phyloP scores from a whole-genome alignment of 768 basidiomycete genomes.

The Termitomyces sp. region DNA sequence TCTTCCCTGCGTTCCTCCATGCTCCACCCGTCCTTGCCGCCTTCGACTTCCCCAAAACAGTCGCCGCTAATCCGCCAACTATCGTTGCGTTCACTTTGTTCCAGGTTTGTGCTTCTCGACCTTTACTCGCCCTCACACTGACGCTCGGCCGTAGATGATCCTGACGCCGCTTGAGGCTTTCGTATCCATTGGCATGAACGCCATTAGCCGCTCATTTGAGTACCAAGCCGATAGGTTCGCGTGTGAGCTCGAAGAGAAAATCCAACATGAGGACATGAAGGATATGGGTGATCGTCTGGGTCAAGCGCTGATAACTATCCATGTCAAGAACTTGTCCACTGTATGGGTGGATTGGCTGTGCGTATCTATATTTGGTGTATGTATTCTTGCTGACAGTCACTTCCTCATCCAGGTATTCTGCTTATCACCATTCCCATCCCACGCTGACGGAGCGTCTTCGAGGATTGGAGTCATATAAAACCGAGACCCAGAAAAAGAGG shows the following conservation, averaged over 20 bases:
- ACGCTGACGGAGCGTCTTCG: slow-evolving; percentile 86
- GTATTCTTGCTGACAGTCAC: slow-evolving; percentile 1
- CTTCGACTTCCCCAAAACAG: slow-evolving; percentile 69
- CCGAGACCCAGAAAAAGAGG: slow-evolving; percentile 36
- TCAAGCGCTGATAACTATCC: slow-evolving; percentile 76
- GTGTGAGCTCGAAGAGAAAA: slow-evolving; percentile 56
- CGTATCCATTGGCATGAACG: slow-evolving; percentile 70
- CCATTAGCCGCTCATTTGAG: slow-evolving; percentile 80
- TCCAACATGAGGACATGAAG: slow-evolving; percentile 51
- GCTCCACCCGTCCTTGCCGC: slow-evolving; percentile 73
- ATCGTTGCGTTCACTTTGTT: slow-evolving; percentile 85
- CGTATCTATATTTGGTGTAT: slow-evolving; percentile 22
- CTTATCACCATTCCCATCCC: slow-evolving; percentile 95
- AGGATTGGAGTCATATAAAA: slow-evolving; percentile 68
- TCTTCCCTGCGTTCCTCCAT: slow-evolving; percentile 87
- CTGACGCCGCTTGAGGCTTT: slow-evolving; percentile 74
- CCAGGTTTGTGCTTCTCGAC: slow-evolving; percentile 39
- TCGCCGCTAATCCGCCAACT: slow-evolving; percentile 67
- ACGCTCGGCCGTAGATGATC: slow-evolving; percentile 51
- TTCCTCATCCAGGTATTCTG: slow-evolving; percentile 62
- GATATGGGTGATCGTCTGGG: slow-evolving; percentile 87
- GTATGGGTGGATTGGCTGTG: slow-evolving; percentile 94
- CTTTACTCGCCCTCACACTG: background rate
- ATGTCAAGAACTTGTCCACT: slow-evolving; percentile 88
- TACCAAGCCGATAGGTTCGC: slow-evolving; percentile 92